phyloP scores from a whole-genome alignment of 1,284 basidiomycete species.

The Malassezia slooffiae region DNA sequence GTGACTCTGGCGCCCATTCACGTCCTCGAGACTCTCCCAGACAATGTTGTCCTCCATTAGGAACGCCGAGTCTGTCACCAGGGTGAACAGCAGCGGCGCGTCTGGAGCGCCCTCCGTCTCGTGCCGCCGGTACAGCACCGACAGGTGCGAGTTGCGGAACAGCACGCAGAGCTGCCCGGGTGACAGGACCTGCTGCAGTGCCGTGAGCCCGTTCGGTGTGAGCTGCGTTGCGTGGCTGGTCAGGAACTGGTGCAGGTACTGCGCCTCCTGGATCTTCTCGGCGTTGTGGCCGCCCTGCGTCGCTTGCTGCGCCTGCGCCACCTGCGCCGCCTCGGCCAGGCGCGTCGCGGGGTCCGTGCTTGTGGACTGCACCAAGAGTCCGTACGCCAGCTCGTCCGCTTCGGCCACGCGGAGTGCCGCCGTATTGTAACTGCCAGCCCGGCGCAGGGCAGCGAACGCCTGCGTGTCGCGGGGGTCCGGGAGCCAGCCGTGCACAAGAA shows the following conservation, averaged over 20 bases:
- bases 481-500: constrained; percentile 83
- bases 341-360: constrained; percentile 16
- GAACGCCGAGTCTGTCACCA: constrained; percentile 73
- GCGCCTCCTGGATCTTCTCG: constrained; percentile 16
- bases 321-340: constrained; percentile 52
- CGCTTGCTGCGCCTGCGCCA: constrained; percentile 56
- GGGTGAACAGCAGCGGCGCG: constrained; percentile 55
- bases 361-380: constrained; percentile 4
- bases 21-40: constrained; percentile 78
- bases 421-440: constrained; percentile 50
- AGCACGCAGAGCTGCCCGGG: constrained; percentile 58
- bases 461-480: constrained; percentile 63
- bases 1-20: constrained; percentile 56
- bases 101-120: constrained; percentile 16
- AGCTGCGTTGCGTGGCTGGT: constrained; percentile 65
- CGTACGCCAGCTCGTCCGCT: constrained; percentile 57
- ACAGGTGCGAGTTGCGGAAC: constrained; percentile 79
- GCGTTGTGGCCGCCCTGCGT: constrained; percentile 49
- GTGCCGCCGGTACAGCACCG: constrained; percentile 58
- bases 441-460: constrained; percentile 51
- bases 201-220: constrained; percentile 62
- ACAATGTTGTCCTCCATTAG: constrained; percentile 62
- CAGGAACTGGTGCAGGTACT: constrained; percentile 50
- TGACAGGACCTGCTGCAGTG: constrained; percentile 49
- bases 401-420: constrained; percentile 64